Conservation (phyloP, 129 eudicot genomes). For the Ambrosia trifida region DNA sequence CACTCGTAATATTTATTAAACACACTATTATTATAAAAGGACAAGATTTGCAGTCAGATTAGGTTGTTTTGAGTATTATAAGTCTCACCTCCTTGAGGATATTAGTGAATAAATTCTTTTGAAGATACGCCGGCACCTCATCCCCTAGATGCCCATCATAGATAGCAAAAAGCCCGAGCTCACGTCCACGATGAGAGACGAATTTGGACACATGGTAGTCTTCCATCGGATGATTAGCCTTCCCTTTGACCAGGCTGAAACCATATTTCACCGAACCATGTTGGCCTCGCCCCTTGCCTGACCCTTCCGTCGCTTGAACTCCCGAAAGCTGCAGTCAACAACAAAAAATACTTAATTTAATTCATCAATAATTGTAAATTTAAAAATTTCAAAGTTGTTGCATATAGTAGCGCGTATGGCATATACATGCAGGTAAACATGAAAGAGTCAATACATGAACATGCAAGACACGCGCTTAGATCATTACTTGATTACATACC, state of each 20-base stretch:
- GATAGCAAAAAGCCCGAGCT: slow-evolving; percentile 82
- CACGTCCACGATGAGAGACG: slow-evolving; percentile 50
- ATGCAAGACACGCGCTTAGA: neutral
- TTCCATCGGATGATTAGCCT: slow-evolving; percentile 94
- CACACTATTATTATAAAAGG: neutral
- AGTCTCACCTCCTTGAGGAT: slow-evolving; percentile 69
- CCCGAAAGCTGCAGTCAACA: slow-evolving; percentile 45
- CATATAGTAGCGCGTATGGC: neutral
- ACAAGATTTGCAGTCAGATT: neutral
- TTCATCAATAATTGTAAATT: neutral
- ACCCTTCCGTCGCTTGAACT: slow-evolving; percentile 46
- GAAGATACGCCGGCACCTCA: slow-evolving; percentile 73
- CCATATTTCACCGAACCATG: slow-evolving; percentile 64
- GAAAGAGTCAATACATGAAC: slow-evolving; percentile 11
- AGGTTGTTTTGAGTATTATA: slow-evolving; percentile 12
- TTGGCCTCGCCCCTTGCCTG: slow-evolving; percentile 78
- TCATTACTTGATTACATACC: slow-evolving; percentile 4
- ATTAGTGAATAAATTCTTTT: slow-evolving; percentile 72
- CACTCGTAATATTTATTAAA: neutral
- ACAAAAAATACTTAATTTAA: neutral
- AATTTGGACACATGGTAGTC: slow-evolving; percentile 87
- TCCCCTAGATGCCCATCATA: slow-evolving; percentile 88
- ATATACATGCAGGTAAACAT: slow-evolving; percentile 12
- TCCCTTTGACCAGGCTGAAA: slow-evolving; percentile 70
- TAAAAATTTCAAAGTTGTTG: neutral